Percentiles rank a stretch among this genome's conserved stretches.
Conservation (phyloP, 371 early-diverging fungal genomes). For the Rhizomucor pusillus region DNA sequence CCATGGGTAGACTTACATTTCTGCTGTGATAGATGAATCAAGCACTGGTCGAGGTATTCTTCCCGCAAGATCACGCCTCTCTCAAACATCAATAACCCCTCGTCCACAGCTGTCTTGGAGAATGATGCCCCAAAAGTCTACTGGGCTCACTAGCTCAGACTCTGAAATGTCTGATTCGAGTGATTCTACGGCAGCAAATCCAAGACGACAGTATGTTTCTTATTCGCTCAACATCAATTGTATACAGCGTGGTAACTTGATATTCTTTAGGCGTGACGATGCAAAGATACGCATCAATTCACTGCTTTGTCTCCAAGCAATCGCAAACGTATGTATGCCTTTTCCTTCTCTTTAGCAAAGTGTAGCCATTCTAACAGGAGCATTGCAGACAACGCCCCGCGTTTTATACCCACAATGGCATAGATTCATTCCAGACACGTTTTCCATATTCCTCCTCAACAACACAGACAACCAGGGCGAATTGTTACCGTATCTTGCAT, state of each 20-base stretch:
- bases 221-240: too few species aligned
- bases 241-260: too few species aligned
- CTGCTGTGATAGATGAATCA: not conserved
- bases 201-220: constrained; percentile 21
- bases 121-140: not conserved
- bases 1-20: not conserved
- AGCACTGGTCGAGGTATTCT: constrained; percentile 1
- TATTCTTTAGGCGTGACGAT: constrained; percentile 37
- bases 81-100: constrained; percentile 1
- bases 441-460: constrained; percentile 29
- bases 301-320: constrained; percentile 50
- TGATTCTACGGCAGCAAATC: constrained; percentile 24
- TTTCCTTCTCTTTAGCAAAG: not conserved
- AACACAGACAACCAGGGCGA: constrained; percentile 15
- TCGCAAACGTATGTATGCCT: constrained; percentile 41
- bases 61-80: not conserved
- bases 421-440: constrained; percentile 56
- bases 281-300: constrained; percentile 61
- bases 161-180: constrained; percentile 64
- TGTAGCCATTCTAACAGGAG: constrained; percentile 5
- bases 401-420: constrained; percentile 58
- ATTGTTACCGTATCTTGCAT: constrained; percentile 20
- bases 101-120: constrained; percentile 23
- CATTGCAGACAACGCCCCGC: constrained; percentile 49
- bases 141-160: constrained; percentile 48